Conservation (phyloP, 768 basidiomycete genomes). For the Pulveroboletus sp. region DNA sequence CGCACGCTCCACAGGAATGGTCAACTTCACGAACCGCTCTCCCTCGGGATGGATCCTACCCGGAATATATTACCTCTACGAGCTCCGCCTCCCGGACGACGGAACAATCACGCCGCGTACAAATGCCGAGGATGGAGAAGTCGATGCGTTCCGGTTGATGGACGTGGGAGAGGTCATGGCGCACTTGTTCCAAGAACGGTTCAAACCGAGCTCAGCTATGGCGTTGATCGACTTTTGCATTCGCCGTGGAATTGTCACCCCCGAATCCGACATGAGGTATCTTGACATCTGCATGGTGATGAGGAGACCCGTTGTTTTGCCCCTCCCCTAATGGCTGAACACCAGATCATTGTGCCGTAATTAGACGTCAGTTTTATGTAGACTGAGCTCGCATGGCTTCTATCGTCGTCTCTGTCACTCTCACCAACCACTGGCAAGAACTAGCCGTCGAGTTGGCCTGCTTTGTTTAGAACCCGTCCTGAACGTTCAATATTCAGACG, state of each 20-base stretch:
- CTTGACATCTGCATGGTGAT: slow-evolving; percentile 25
- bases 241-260: slow-evolving; percentile 31
- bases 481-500: too few relatives aligned
- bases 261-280: slow-evolving; percentile 23
- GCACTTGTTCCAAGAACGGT: slow-evolving; percentile 32
- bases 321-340: slow-evolving; percentile 14
- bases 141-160: slow-evolving; percentile 41
- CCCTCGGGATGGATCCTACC: slow-evolving; percentile 44
- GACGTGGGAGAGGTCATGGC: slow-evolving; percentile 32
- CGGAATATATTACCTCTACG: slow-evolving; percentile 44
- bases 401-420: too few relatives aligned
- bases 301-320: slow-evolving; percentile 15
- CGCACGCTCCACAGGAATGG: slow-evolving; percentile 34
- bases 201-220: slow-evolving; percentile 44
- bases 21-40: slow-evolving; percentile 42
- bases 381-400: neutral
- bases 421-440: too few relatives aligned
- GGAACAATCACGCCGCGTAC: slow-evolving; percentile 32
- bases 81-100: slow-evolving; percentile 39
- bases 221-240: slow-evolving; percentile 42
- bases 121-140: slow-evolving; percentile 41
- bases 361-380: too few relatives aligned
- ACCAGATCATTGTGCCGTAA: too few relatives aligned
- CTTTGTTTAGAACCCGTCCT: too few relatives aligned
- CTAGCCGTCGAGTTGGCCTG: too few relatives aligned